Conservation (phyloP, 331 rosid species). For the Pyrus hybrid region DNA sequence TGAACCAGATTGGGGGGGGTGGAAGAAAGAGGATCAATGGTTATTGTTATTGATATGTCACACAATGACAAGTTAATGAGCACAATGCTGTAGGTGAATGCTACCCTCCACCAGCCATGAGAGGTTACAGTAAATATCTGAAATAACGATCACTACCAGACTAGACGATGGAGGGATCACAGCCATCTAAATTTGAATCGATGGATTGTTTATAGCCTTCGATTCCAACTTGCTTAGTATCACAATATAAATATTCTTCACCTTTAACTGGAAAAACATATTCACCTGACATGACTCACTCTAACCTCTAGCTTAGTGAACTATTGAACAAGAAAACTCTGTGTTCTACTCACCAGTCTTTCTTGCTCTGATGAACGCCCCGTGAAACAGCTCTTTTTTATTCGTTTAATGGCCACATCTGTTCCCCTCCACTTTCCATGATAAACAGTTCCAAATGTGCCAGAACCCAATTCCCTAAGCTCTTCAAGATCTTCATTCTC, state of each 20-base stretch:
- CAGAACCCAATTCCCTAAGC: slow-evolving; percentile 76
- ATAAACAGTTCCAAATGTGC: slow-evolving; percentile 81
- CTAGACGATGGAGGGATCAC: neutral
- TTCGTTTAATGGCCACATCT: slow-evolving; percentile 91
- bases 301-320: neutral
- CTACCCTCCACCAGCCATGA: neutral
- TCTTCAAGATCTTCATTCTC: slow-evolving; percentile 93
- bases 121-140: neutral
- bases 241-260: neutral
- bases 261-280: neutral
- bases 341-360: slow-evolving; percentile 36
- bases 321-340: neutral
- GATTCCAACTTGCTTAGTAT: neutral
- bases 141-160: neutral
- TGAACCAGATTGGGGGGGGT: neutral
- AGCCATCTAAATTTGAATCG: neutral
- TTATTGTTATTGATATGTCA: neutral
- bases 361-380: slow-evolving; percentile 61
- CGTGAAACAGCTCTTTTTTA: slow-evolving; percentile 77
- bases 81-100: neutral
- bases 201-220: neutral
- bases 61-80: neutral
- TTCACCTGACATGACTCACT: neutral
- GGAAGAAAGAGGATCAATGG: neutral
- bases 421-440: slow-evolving; percentile 38